Conservation (phyloP, 108 stramenopile species). For the Cyclotella atomus region DNA sequence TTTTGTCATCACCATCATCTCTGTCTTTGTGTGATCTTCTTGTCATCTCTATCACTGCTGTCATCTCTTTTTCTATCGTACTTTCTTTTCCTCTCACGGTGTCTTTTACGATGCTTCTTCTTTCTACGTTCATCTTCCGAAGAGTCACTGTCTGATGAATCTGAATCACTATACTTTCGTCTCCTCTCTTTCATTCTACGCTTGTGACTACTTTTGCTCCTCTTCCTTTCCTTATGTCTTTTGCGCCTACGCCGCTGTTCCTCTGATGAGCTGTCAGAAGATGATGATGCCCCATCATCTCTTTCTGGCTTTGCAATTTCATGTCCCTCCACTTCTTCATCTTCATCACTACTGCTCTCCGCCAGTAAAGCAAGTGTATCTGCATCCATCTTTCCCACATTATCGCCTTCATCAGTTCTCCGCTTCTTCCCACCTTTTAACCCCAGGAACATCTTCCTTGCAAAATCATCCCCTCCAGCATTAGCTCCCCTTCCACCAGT, state of each 20-base stretch:
- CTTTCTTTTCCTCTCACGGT: conserved; percentile 27
- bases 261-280: conserved; percentile 30
- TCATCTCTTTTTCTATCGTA: conserved; percentile 28
- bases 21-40: conserved; percentile 17
- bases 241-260: conserved; percentile 31
- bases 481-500: conserved; percentile 51
- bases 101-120: conserved; percentile 26
- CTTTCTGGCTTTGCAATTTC: conserved; percentile 3
- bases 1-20: conserved; percentile 11
- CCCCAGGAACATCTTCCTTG: conserved; percentile 77
- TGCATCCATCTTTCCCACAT: conserved; percentile 35
- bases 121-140: conserved; percentile 36
- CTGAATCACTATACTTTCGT: conserved; percentile 26
- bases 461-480: conserved; percentile 74
- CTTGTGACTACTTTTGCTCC: conserved; percentile 30
- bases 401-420: conserved; percentile 24
- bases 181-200: conserved; percentile 39
- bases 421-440: conserved; percentile 80
- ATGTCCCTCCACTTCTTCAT: conserved; percentile 64
- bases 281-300: conserved; percentile 10
- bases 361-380: conserved; percentile 48
- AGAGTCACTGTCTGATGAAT: conserved; percentile 31
- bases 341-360: conserved; percentile 79
- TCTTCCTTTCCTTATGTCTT: conserved; percentile 43
- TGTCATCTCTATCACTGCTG: conserved; percentile 22